Conservation (phyloP, 177 flowering plant species). For the Vitis hybrid region DNA sequence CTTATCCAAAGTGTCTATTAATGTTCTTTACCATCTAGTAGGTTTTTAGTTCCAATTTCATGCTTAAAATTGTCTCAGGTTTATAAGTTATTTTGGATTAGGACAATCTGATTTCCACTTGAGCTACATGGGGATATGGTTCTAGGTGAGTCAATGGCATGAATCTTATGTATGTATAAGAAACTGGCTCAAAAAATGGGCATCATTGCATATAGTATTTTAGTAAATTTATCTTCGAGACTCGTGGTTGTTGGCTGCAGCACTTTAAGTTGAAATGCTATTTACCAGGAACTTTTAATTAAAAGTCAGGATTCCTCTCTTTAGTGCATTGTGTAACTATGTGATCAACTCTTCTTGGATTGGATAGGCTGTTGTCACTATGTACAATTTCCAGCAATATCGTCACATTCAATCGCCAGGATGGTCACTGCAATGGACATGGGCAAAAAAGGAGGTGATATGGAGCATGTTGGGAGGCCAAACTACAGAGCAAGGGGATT, state of each 20-base stretch:
- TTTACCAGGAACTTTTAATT: background rate
- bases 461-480: constrained; percentile 76
- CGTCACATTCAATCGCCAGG: constrained; percentile 80
- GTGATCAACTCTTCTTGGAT: constrained; percentile 3
- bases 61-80: no score
- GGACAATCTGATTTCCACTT: no score
- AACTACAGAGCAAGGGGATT: constrained; percentile 79
- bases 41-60: background rate
- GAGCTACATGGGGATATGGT: no score
- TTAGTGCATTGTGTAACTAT: background rate
- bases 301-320: no score
- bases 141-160: no score
- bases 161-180: no score
- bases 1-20: background rate
- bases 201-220: no score
- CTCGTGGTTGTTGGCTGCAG: no score
- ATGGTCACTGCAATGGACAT: constrained; percentile 70
- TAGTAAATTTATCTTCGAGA: no score
- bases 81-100: no score
- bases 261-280: no score
- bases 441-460: constrained; percentile 76
- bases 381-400: constrained; percentile 79
- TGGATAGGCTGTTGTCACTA: constrained; percentile 74
- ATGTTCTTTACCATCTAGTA: background rate
- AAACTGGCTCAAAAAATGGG: no score